Conservation (phyloP, 1,284 basidiomycete genomes). For the Ustilago bromivora region DNA sequence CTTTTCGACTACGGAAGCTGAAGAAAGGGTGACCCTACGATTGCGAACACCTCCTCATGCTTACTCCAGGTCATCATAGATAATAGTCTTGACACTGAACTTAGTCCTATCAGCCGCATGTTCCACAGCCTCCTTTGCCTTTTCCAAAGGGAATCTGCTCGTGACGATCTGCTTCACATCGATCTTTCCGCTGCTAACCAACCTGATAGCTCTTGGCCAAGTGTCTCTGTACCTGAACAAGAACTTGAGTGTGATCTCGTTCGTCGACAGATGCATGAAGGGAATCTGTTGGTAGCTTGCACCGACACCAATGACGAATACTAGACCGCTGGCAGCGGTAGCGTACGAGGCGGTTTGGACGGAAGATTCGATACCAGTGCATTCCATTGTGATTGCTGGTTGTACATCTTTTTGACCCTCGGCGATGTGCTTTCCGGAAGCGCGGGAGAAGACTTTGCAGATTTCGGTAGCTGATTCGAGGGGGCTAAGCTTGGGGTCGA, state of each 20-base stretch:
- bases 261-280: slow-evolving; percentile 73
- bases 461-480: slow-evolving; percentile 56
- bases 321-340: slow-evolving; percentile 71
- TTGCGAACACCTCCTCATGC: background rate
- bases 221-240: slow-evolving; percentile 70
- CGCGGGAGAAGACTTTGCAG: slow-evolving; percentile 54
- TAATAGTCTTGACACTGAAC: slow-evolving; percentile 63
- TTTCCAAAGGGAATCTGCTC: slow-evolving; percentile 81
- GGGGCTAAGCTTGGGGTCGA: slow-evolving; percentile 40
- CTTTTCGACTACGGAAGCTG: too few species aligned
- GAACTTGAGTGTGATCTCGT: slow-evolving; percentile 74
- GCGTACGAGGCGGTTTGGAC: slow-evolving; percentile 78
- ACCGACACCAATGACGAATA: slow-evolving; percentile 74
- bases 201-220: slow-evolving; percentile 85
- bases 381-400: slow-evolving; percentile 74
- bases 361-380: slow-evolving; percentile 87
- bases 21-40: too few species aligned
- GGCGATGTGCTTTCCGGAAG: slow-evolving; percentile 43
- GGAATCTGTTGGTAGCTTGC: slow-evolving; percentile 68
- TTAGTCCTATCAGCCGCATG: slow-evolving; percentile 77
- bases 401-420: slow-evolving; percentile 44
- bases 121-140: slow-evolving; percentile 83
- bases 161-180: slow-evolving; percentile 89
- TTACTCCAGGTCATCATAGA: slow-evolving; percentile 56
- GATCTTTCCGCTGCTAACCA: slow-evolving; percentile 82